Conservation (phyloP, 225 moss, liverwort and hornwort species). For the Polytrichum formosum region DNA sequence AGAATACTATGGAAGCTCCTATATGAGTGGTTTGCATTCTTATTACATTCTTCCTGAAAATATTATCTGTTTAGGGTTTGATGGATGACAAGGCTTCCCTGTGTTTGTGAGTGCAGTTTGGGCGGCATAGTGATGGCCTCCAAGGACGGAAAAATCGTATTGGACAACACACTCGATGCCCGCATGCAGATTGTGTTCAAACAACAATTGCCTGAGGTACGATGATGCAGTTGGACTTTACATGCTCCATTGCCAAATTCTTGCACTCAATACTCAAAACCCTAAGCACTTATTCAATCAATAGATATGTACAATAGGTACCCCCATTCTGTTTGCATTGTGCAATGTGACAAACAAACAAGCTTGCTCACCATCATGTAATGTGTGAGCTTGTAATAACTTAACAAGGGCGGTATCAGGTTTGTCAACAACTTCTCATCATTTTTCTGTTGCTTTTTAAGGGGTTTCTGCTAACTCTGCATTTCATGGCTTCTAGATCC, state of each 20-base stretch:
- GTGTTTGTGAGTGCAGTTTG: slow-evolving; percentile 32
- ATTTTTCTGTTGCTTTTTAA: not conserved
- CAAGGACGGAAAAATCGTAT: slow-evolving; percentile 61
- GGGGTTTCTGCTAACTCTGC: not conserved
- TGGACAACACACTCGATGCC: slow-evolving; percentile 90
- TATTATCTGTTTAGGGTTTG: not conserved
- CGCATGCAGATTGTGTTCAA: slow-evolving; percentile 79
- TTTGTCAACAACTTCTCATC: not conserved
- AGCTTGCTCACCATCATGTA: too few relatives aligned
- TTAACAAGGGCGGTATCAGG: not conserved
- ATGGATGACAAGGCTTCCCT: not conserved
- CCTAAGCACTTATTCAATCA: not conserved
- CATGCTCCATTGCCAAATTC: not conserved
- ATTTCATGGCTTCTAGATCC: slow-evolving; percentile 16
- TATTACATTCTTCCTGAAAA: not conserved
- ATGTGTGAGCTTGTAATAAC: too few relatives aligned
- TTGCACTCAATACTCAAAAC: not conserved
- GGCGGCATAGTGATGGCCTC: slow-evolving; percentile 80
- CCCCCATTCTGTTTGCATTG: not conserved
- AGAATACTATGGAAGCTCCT: not conserved
- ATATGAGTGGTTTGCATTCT: not conserved
- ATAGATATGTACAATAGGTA: too few relatives aligned
- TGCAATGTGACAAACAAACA: not conserved
- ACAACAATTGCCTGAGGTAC: slow-evolving; percentile 72
- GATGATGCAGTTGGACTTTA: too few relatives aligned